Evolutionary conservation across 352 stramenopile species (phyloP).

Genomic region (Globisporangium canariense): DNA sequence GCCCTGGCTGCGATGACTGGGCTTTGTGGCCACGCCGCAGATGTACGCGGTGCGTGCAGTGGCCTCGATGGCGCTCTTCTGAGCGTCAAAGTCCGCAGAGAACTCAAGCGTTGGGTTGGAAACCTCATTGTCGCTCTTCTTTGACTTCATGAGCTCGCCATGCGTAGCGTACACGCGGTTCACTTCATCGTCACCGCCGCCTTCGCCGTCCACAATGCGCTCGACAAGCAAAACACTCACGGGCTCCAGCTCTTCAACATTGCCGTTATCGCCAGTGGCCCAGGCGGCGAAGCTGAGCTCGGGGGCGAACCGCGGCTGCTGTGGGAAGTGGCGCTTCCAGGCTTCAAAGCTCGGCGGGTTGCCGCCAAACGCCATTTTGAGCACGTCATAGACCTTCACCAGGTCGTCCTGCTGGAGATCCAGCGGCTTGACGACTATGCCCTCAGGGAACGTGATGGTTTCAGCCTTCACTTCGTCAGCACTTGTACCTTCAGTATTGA

Average conservation of each 20-base stretch:
- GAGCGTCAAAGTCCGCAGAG: neutral
- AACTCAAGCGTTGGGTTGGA: neutral
- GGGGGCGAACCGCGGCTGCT: slow-evolving; percentile 16
- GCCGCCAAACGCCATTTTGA: slow-evolving; percentile 14
- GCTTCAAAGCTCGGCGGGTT: slow-evolving; percentile 11
- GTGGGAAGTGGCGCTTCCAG: slow-evolving; percentile 20
- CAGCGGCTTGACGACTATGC: neutral
- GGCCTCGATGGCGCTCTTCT: neutral
- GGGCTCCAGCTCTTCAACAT: neutral
- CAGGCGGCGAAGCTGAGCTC: slow-evolving; percentile 18
- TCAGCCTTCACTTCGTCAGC: neutral
- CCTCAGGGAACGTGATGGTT: neutral
- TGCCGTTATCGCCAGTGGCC: neutral
- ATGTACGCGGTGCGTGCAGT: neutral
- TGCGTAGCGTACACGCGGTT: neutral
- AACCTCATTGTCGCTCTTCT: neutral
- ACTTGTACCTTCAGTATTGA: neutral
- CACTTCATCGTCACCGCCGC: slow-evolving; percentile 2
- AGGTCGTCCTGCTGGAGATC: slow-evolving; percentile 1
- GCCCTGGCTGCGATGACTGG: neutral
- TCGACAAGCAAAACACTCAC: slow-evolving; percentile 4
- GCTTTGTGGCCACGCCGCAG: slow-evolving; percentile 1
- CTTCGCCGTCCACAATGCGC: slow-evolving; percentile 8
- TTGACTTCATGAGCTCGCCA: neutral
- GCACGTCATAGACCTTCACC: slow-evolving; percentile 11